Evolutionary conservation across 306 rosid species (phyloP).

Genomic region (Dryas alaskensis): DNA sequence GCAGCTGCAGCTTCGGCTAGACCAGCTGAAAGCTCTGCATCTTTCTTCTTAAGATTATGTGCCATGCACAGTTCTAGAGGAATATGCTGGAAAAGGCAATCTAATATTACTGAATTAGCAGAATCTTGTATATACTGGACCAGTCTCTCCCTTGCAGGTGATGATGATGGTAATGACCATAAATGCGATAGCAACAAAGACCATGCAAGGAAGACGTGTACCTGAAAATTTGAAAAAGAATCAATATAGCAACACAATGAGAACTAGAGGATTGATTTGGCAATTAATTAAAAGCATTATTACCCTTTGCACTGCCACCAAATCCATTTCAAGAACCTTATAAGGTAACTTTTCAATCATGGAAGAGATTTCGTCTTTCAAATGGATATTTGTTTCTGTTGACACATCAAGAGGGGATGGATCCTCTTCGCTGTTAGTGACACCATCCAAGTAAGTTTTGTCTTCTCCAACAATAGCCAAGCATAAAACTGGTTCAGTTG

Average conservation of each 20-base stretch:
- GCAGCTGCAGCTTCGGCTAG: conserved; percentile 64
- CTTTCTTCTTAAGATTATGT: conserved; percentile 72
- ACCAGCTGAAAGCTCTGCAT: conserved; percentile 51
- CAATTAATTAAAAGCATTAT: conserved; percentile 26
- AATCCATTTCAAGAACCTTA: conserved; percentile 64
- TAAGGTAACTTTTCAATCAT: conserved; percentile 65
- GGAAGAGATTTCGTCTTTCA: conserved; percentile 69
- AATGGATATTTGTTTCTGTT: conserved; percentile 49
- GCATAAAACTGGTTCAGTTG: conserved; percentile 66
- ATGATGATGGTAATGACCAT: conserved; percentile 72
- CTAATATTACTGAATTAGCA: conserved; percentile 64
- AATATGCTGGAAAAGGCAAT: conserved; percentile 91
- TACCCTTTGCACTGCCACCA: conserved; percentile 68
- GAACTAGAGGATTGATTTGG: conserved; percentile 11
- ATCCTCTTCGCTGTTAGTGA: conserved; percentile 50
- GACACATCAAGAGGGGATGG: conserved; percentile 46
- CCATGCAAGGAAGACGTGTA: conserved; percentile 83
- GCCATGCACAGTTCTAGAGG: conserved; percentile 53
- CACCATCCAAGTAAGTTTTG: conserved; percentile 39
- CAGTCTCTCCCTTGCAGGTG: conserved; percentile 74
- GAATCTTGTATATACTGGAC: conserved; percentile 82
- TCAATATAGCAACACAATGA: background rate
- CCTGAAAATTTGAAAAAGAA: conserved; percentile 40
- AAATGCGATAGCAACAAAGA: conserved; percentile 80
- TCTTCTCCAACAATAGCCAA: conserved; percentile 62